Evolutionary conservation across 129 eudicot species (phyloP), one percentile per base, ranked within the genome.

Genomic region (Heracleum sosnowskyi): DNA sequence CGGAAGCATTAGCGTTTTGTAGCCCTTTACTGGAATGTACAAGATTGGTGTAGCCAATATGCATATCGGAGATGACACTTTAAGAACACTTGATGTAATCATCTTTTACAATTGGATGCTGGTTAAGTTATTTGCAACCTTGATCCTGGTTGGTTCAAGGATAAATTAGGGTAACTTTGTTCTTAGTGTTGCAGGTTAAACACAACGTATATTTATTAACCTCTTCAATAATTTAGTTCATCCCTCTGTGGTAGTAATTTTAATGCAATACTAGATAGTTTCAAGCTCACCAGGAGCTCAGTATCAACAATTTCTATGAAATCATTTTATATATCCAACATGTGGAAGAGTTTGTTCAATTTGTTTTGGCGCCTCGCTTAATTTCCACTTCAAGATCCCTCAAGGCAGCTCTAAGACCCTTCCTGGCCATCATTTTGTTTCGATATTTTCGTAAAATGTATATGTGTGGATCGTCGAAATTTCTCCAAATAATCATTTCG

Each of bases 101-200:
- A 26, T 60, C 16, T 60, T 26, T 10, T 4, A 60, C 34, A 8
- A 60, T 16, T 37, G 35, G 31, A n/a, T 53, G 70, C 42, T 34
- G 66, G 35, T 47, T 76, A 68, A 36, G 24, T 36, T 31, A 22
- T 68, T 70, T 44, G 75, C 39, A 49, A 49, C 51, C 31, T 31
- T 28, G 6, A 17, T 17, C 51, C 53, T 5, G n/a, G 18, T 4
- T 49, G 60, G 60, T 49, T 5, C 18, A 49, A 7, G 73, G 3
- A 41, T 42, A 74, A 72, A 42, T n/a, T 73, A 28, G 79, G 83
- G 26, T 74, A 34, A 4, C 57, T 74, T 3, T 74, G 71, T 41
- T 73, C 45, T 8, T 74, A 74, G 73, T 41, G 66, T 26, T 39
- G 75, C 35, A 41, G 33, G 45, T 40, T 44, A 20, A 73, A 75